Evolutionary conservation across 805 yeast genomes (phyloP), one percentile per base, ranked within the genome.

Genomic region (Kodamaea kaohsiungensis): DNA sequence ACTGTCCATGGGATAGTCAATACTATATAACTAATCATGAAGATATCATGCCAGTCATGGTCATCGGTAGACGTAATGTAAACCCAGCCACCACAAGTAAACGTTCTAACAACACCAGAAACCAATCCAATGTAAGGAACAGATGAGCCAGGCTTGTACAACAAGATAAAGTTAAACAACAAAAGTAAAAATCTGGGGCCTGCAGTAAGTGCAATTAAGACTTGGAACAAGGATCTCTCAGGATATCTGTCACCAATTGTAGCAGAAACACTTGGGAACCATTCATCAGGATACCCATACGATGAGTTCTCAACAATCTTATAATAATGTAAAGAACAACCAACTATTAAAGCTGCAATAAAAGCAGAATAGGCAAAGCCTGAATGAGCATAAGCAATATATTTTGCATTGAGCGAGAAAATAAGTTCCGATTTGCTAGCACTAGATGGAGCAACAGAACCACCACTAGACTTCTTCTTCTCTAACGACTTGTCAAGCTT

Each of bases 21-120:
- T 1, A 91, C 81, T 55, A 95, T 88, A 71, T 95, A 95, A 25
- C 87, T 68, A 56, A 95, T 91, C 99, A 95, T 95, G 68, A 93
- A 93, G 43, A 95, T 84, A 66, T 95, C 98, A 68, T 95, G 99
- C 75, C 87, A 85, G 70, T 93, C 97, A 63, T 93, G 98, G 68
- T 95, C 97, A 69, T 95, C 99, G 0, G 98, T 91, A 6, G 97
- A 89, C 1, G 99, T 95, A 58, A 95, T 88, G 67, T 95, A 95
- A 7, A 96, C 96, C 98, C 98, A 95, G 10, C 98, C 98, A 65
- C 99, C 99, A 66, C 98, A 95, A 1, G 97, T 87, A 53, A 95
- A 81, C 0, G 99, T 95, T 70, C 99, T 84, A n/a, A 89, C 52
- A 1, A 89, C 56, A n/a, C 99, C 99, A 3, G 83, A 65, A 1